phyloP scores from a whole-genome alignment of 2,329 filamentous ascomycete species.

The Penicillium aurantiogriseum region DNA sequence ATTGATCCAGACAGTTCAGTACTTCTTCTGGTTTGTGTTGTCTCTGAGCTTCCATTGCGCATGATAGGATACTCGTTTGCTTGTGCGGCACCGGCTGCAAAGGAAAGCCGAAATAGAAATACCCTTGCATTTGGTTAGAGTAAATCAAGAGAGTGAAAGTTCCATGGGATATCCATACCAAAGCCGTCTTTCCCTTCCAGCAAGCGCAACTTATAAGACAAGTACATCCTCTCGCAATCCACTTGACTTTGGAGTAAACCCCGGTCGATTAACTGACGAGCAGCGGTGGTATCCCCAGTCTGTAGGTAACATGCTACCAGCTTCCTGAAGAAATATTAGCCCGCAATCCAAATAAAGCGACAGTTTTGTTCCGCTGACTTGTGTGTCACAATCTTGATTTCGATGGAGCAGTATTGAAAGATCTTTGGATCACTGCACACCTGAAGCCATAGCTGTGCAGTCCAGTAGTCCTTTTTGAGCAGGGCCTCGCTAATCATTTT shows the following conservation, averaged over 20 bases:
- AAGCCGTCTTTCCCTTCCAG: background rate
- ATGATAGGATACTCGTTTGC: constrained; percentile 63
- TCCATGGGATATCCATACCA: background rate
- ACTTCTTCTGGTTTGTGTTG: constrained; percentile 61
- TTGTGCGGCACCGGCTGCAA: background rate
- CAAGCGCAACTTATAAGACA: constrained; percentile 1
- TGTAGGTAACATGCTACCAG: constrained; percentile 67
- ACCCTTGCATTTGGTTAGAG: background rate
- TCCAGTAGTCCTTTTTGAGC: constrained; percentile 51
- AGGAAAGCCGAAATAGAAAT: constrained; percentile 1
- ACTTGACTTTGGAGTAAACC: background rate
- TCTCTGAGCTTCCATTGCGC: constrained; percentile 72
- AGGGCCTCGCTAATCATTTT: constrained; percentile 67
- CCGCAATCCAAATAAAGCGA: background rate
- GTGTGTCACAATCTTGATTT: constrained; percentile 67
- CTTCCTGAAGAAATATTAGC: constrained; percentile 55
- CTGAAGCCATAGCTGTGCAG: constrained; percentile 68
- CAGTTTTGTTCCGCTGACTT: constrained; percentile 47
- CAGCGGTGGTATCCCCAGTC: background rate
- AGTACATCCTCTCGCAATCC: constrained; percentile 3
- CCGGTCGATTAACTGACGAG: background rate
- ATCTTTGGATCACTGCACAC: constrained; percentile 62
- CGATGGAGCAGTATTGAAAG: constrained; percentile 64
- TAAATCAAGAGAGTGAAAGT: background rate
- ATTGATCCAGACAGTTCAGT: background rate